Evolutionary conservation across 2,329 filamentous ascomycete species (phyloP).

Genomic region (Aspergillus sp.): DNA sequence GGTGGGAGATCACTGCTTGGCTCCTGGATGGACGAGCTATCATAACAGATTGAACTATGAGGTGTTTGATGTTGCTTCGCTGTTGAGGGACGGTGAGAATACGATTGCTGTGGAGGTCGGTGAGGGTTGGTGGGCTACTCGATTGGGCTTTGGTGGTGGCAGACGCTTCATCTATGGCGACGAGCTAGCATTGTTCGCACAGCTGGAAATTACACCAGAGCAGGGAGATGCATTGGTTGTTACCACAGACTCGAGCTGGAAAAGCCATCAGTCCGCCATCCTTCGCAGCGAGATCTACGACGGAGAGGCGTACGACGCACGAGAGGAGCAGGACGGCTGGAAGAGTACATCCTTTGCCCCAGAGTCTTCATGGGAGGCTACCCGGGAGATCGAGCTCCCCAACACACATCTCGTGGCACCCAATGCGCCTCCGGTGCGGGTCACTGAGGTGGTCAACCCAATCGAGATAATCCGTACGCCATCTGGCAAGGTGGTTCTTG

Average conservation of each 20-base stretch:
- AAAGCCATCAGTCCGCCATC: slow-evolving; percentile 26
- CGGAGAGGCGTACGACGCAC: slow-evolving; percentile 57
- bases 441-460: slow-evolving; percentile 35
- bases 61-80: slow-evolving; percentile 55
- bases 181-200: slow-evolving; percentile 32
- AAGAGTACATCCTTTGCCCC: slow-evolving; percentile 25
- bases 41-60: slow-evolving; percentile 57
- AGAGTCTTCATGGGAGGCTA: slow-evolving; percentile 33
- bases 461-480: slow-evolving; percentile 36
- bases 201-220: slow-evolving; percentile 33
- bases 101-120: slow-evolving; percentile 49
- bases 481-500: slow-evolving; percentile 55
- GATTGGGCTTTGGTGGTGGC: slow-evolving; percentile 35
- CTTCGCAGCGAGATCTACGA: slow-evolving; percentile 53
- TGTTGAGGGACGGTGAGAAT: slow-evolving; percentile 46
- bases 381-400: slow-evolving; percentile 35
- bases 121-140: slow-evolving; percentile 56
- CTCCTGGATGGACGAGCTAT: slow-evolving; percentile 60
- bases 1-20: slow-evolving; percentile 38
- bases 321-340: slow-evolving; percentile 33
- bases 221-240: slow-evolving; percentile 19
- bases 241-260: slow-evolving; percentile 32
- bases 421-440: slow-evolving; percentile 52
- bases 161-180: slow-evolving; percentile 31
- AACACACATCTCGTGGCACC: slow-evolving; percentile 45